These are phyloP conservation scores for Solanum tarapatanum DNA, from an alignment of 257 asterid species.

Conservation along the genomic window DNA sequence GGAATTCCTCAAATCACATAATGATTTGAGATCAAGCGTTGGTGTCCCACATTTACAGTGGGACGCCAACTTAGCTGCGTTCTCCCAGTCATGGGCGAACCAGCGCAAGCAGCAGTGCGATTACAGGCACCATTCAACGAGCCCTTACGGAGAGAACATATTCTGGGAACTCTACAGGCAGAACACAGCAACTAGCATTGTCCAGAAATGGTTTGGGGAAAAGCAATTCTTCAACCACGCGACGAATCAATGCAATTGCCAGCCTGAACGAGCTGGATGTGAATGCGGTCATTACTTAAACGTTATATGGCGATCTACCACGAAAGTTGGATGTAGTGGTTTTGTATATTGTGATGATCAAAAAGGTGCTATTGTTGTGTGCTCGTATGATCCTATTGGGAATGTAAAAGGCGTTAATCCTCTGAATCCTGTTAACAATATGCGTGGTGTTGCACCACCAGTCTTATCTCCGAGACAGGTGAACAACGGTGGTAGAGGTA, in stretches of 20 bases:
- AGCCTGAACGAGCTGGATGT: conserved; percentile 32
- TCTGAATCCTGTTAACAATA: conserved; percentile 1
- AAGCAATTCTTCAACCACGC: conserved; percentile 15
- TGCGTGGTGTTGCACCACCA: background rate
- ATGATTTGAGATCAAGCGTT: conserved; percentile 19
- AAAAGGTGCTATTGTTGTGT: conserved; percentile 37
- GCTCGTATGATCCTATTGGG: conserved; percentile 50
- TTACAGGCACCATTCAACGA: conserved; percentile 37
- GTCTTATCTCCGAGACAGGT: background rate
- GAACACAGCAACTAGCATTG: conserved; percentile 29
- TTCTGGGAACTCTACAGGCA: conserved; percentile 45
- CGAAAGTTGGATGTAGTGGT: conserved; percentile 51
- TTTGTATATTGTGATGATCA: conserved; percentile 35
- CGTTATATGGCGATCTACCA: conserved; percentile 35
- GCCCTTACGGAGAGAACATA: conserved; percentile 43
- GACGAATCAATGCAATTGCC: conserved; percentile 20
- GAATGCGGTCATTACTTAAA: conserved; percentile 63
- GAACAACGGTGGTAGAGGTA: background rate
- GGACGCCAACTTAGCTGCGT: conserved; percentile 26
- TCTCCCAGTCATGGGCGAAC: conserved; percentile 37
- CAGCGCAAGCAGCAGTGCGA: conserved; percentile 10
- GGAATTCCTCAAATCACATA: conserved; percentile 41
- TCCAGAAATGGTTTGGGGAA: conserved; percentile 38
- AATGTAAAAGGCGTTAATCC: conserved; percentile 25
- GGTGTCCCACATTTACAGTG: conserved; percentile 36